Conservation (phyloP, 2,329 filamentous ascomycete genomes). For the Cryphonectria japonica region DNA sequence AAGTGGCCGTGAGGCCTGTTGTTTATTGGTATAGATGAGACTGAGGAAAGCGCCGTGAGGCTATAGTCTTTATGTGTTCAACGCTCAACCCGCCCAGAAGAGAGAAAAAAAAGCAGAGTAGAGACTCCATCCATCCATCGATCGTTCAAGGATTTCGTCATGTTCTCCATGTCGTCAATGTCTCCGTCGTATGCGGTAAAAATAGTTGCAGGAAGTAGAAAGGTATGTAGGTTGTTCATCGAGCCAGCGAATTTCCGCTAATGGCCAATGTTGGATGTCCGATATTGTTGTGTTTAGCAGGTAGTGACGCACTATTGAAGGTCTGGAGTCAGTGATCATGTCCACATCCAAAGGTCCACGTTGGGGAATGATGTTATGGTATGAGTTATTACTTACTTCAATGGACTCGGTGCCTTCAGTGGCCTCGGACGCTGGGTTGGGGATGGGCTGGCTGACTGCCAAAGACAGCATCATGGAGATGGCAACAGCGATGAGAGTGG, state of each 20-base stretch:
- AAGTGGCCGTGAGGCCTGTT: neutral
- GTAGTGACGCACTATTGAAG: slow-evolving; percentile 2
- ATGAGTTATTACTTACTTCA: neutral
- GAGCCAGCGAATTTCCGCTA: neutral
- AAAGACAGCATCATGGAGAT: slow-evolving; percentile 15
- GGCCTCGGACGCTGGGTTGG: neutral
- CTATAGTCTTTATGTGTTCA: neutral
- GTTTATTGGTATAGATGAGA: neutral
- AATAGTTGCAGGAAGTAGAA: neutral
- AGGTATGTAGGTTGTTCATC: neutral
- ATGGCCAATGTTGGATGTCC: neutral
- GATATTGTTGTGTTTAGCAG: neutral
- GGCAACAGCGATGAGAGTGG: slow-evolving; percentile 14
- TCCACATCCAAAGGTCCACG: neutral
- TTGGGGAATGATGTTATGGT: neutral
- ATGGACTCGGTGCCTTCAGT: neutral
- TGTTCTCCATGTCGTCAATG: neutral
- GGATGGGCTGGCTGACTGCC: slow-evolving; percentile 9
- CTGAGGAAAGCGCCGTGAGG: neutral
- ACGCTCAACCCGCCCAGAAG: neutral
- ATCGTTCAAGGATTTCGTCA: neutral
- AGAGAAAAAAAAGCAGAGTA: neutral
- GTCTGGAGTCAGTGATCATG: neutral
- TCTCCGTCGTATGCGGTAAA: neutral
- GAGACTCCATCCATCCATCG: neutral